Base-by-base conservation (phyloP, 164 flowering plant genomes). In the Piper longum region DNA sequence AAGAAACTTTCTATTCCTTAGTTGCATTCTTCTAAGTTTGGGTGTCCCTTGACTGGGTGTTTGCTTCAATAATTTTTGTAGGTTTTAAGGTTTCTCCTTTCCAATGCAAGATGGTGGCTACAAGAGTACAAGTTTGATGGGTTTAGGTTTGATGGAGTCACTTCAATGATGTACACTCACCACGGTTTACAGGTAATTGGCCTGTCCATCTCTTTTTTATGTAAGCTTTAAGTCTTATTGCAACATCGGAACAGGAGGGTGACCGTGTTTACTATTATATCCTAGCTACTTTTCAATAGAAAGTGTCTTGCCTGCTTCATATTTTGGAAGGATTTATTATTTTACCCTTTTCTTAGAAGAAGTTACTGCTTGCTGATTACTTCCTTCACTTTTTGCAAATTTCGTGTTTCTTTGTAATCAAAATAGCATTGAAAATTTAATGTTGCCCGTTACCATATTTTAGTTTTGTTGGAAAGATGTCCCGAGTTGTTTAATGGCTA, bases 51-150 rank as follows among this genome's bases (percentile, higher is more conserved):
- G 60, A 62, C 13, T 71, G 42, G 40, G 54, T 16, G 7, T 14
- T 14, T 3, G 12, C 61, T 60, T 58, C 36, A 56, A 71, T 67
- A 61, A 42, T 70, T 63, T 60, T 16, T 61, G 45, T 72, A 95
- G 99, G 99, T 95, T 48, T 66, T 95, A 17, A 78, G 97, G 69
- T 91, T 61, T 82, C 95, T 95, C 60, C 89, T 95, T 48, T 91
- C 97, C 62, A 95, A 95, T 82, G 97, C 95, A 74, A 85, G 99
- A 84, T 95, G 99, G 99, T 95, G 97, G 99, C 76, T 95, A 54
- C 96, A 91, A 18, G 99, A 95, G 73, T 91, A 79, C 76, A 85
- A 86, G 76, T 95, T 95, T 78, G 99, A 95, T 72, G 99, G 99
- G 16, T 95, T 95, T 72, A 82, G 99, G 77, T 95, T 91, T 83